These are phyloP conservation scores for Nicotiana rustica DNA, from an alignment of 305 asterid species.

Conservation along the genomic window DNA sequence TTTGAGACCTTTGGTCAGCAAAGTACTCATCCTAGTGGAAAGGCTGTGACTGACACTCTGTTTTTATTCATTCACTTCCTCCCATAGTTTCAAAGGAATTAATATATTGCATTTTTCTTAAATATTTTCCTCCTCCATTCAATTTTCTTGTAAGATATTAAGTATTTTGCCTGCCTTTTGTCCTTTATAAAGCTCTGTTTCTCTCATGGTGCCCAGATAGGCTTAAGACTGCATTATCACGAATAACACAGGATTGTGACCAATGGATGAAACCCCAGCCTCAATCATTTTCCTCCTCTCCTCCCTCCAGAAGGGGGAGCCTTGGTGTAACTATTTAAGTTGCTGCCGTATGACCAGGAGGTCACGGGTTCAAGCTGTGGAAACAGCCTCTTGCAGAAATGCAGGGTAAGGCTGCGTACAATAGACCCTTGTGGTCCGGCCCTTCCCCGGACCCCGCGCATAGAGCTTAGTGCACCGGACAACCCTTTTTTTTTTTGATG, in stretches of 20 bases:
- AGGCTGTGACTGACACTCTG: constrained; percentile 57
- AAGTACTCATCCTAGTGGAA: constrained; percentile 67
- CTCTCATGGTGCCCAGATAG: constrained; percentile 65
- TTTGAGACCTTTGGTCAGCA: constrained; percentile 80
- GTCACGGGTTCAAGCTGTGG: too few species aligned
- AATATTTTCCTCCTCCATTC: constrained; percentile 21
- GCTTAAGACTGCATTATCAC: constrained; percentile 84
- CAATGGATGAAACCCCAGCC: constrained; percentile 85
- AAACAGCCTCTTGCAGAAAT: too few species aligned
- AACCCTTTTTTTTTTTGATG: too few species aligned
- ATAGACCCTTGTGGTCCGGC: too few species aligned
- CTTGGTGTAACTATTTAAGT: too few species aligned
- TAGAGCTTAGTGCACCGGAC: too few species aligned
- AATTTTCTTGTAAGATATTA: neutral
- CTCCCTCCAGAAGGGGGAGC: constrained; percentile 42
- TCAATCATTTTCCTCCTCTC: constrained; percentile 56
- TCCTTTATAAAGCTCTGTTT: constrained; percentile 39
- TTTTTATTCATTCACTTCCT: constrained; percentile 34
- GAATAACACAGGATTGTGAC: constrained; percentile 88
- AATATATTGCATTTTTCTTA: neutral
- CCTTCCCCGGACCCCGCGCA: too few species aligned
- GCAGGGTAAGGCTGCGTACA: too few species aligned
- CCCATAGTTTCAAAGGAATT: constrained; percentile 4
- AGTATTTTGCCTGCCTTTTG: constrained; percentile 36
- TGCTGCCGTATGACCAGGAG: too few species aligned